Percentiles rank a stretch among this genome's conserved stretches.
Evolutionary conservation across 148 eudicot species (phyloP).

Genomic region (Camellia granthamiana): DNA sequence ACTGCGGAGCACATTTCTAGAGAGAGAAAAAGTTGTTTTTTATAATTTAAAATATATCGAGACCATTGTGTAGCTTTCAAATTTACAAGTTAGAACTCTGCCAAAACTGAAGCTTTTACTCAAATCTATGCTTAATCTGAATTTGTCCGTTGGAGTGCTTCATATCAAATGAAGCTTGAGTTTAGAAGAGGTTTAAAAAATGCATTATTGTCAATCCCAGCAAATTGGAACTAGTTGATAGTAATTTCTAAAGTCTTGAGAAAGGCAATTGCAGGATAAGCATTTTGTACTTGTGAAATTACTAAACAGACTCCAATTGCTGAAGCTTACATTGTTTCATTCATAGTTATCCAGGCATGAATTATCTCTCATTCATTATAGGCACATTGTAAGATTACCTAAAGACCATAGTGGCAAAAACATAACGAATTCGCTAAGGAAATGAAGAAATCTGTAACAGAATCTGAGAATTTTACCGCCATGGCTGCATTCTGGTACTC

Average conservation of each 20-base stretch:
- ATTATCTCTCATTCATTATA: not conserved
- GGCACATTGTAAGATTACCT: not conserved
- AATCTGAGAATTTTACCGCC: constrained; percentile 46
- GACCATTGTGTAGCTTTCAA: no score
- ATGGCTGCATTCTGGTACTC: constrained; percentile 88
- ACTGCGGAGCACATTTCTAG: no score
- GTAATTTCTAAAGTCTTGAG: not conserved
- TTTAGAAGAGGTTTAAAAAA: no score
- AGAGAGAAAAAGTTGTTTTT: no score
- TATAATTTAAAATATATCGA: no score
- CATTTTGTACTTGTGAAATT: not conserved
- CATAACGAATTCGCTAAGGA: not conserved
- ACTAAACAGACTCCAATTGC: not conserved
- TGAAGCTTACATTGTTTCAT: not conserved
- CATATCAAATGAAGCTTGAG: no score
- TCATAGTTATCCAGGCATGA: not conserved
- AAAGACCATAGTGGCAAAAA: not conserved
- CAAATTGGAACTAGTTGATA: not conserved
- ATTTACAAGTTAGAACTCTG: no score
- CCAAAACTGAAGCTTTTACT: no score
- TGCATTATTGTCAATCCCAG: no score
- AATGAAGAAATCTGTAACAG: not conserved
- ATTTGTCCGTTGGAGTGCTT: no score
- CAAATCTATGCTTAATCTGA: no score
- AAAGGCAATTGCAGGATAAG: not conserved